Evolutionary conservation across 257 asterid species (phyloP), one percentile per base, ranked within the genome.

Genomic region (Cruciata laevipes): DNA sequence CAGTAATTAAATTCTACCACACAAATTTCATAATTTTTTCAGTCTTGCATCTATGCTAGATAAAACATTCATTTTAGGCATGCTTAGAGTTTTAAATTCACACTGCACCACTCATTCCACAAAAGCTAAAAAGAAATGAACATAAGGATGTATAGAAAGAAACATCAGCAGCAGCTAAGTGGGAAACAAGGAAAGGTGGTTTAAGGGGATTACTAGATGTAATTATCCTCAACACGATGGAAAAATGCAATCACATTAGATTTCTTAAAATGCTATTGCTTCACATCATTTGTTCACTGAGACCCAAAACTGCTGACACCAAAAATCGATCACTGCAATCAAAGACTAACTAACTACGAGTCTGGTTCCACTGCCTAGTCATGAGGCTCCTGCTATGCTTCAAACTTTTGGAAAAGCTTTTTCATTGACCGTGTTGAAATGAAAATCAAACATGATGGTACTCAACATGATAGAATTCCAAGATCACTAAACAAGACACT

Each of bases 401-500:
- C 10, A 11, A 12, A 13, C 38, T 56, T 12, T 55, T 16, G 17
- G 16, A 25, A 1, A 27, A 61, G 17, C 61, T 30, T 58, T 55
- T 25, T 56, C 37, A n/a, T 8, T 65, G 42, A 31, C 60, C 25
- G 23, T 32, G 25, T n/a, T 40, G 9, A 31, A 35, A 72, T 40
- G 60, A 17, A 37, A 37, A 58, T 27, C 35, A 52, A 23, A 65
- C 11, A 51, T 20, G n/a, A 61, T 31, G 10, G 16, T 32, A 35
- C 31, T 58, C 60, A 65, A 37, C 12, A 40, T 32, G 40, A 63
- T 52, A 38, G 38, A 68, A 49, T 61, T 23, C 23, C 35, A 10
- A 47, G 25, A 72, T 57, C n/a, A 44, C 55, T 70, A 69, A 56
- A 67, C 25, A 66, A 30, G 72, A 62, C 71, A 77, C 96, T 82